phyloP scores from a whole-genome alignment of 495 filamentous ascomycete genomes.

The Tuber brumale region DNA sequence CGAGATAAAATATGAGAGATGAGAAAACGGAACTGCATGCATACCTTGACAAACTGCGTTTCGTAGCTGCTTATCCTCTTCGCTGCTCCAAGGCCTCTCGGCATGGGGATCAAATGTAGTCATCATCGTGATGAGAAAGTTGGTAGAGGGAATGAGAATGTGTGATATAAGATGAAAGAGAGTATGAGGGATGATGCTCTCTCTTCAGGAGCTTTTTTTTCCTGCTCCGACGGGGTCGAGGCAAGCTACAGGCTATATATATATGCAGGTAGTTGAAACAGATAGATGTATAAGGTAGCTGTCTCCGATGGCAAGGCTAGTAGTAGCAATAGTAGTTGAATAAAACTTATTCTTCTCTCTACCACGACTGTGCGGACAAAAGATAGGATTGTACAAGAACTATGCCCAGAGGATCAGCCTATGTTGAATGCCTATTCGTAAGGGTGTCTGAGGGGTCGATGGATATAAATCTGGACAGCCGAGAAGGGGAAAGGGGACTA shows the following conservation, averaged over 20 bases:
- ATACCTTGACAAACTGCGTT: constrained; percentile 34
- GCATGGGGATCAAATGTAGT: constrained; percentile 33
- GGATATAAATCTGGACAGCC: not conserved
- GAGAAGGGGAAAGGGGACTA: not conserved
- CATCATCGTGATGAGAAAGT: constrained; percentile 19
- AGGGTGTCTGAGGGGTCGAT: not conserved
- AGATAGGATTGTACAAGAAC: not conserved
- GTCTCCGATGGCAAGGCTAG: not conserved
- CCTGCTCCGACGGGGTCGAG: not conserved
- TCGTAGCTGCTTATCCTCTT: constrained; percentile 33
- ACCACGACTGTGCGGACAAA: not conserved
- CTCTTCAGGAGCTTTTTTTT: constrained; percentile 2
- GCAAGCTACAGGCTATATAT: constrained; percentile 12
- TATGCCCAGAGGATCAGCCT: not conserved
- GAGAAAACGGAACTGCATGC: not conserved
- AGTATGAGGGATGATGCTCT: not conserved
- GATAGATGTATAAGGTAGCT: not conserved
- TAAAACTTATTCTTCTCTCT: not conserved
- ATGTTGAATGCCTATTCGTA: not conserved
- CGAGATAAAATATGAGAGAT: not conserved
- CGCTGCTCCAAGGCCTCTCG: constrained; percentile 27
- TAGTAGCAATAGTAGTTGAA: not conserved
- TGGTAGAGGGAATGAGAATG: not conserved
- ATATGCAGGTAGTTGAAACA: not conserved
- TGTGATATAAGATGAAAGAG: not conserved